Base-by-base conservation (phyloP, 805 yeast genomes). In the Blastobotrys robertii region DNA sequence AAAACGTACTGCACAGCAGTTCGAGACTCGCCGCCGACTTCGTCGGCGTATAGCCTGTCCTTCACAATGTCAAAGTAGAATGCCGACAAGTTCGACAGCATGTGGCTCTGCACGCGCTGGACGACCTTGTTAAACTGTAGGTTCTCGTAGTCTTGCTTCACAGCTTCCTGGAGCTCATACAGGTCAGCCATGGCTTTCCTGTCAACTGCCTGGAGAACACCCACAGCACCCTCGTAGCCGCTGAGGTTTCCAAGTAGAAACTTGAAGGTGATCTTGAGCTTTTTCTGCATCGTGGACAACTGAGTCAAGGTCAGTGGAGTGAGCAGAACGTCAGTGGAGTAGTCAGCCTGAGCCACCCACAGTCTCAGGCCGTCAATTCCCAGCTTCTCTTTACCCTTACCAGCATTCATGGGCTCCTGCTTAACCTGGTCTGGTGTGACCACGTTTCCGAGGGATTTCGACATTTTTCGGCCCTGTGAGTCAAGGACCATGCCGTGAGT, bases 401-500 rank as follows among this genome's bases (percentile, higher is more conserved):
- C 25, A 45, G 68, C 67, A 2, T 94, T 94, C 31, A 73, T 64
- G 2, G 49, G 47, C 15, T 58, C 60, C 22, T 50, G 46, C 30
- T 90, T 74, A 7, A 86, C 74, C 30, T 77, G 77, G 3, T 54
- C 54, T 0, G 97, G 97, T 1, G 73, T 59, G 14, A 88, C 73
- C 0, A 79, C 79, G 52, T 92, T 92, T 0, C 97, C 96, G 32
- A 83, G 63, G 0, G 96, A 85, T 57, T 92, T 92, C 3, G 97
- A 88, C 97, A 90, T 90, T 55, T 92, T 92, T 44, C 73, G 72
- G 12, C 92, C 90, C 48, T 79, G 75, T 50, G 78, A 85, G 64
- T 92, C 98, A 46, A 92, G 65, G 0, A 84, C 81, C 57, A 92
- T 92, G 0, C 99, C 99, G 61, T 92, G 98, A 0, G 98, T 92